These are phyloP conservation scores for Brassica carinata DNA, from an alignment of 345 rosid genomes.

Conservation along the genomic window DNA sequence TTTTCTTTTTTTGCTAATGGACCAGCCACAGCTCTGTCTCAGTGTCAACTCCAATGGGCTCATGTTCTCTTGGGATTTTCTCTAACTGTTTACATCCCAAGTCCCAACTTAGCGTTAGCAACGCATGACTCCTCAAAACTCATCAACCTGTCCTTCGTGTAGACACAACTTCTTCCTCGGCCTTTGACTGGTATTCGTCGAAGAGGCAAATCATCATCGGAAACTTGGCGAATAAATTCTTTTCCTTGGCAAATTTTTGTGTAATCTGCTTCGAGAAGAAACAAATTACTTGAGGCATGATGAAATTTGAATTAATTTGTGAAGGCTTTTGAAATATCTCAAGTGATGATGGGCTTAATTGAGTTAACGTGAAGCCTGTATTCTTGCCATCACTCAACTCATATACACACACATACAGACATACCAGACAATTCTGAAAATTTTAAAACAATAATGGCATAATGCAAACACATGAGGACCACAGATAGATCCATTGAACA, in stretches of 20 bases:
- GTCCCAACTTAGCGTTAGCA: neutral
- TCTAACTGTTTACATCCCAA: neutral
- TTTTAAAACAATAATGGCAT: conserved; percentile 21
- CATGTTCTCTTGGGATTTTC: neutral
- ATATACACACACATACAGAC: neutral
- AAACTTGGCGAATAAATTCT: neutral
- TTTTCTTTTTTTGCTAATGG: too few relatives aligned
- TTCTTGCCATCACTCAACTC: neutral
- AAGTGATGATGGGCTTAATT: conserved; percentile 1
- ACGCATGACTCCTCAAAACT: neutral
- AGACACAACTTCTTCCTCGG: neutral
- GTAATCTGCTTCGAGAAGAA: neutral
- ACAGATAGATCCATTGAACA: conserved; percentile 36
- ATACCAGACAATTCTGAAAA: neutral
- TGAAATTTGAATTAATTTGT: too few relatives aligned
- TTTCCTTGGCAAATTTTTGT: neutral
- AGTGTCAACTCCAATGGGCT: neutral
- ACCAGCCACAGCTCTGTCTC: too few relatives aligned
- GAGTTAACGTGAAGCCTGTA: neutral
- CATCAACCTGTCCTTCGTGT: too few relatives aligned
- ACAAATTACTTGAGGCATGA: conserved; percentile 39
- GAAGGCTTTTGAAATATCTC: neutral
- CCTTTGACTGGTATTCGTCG: neutral
- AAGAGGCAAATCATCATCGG: neutral
- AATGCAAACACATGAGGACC: conserved; percentile 28